These are phyloP conservation scores for Mycena maculata DNA, from an alignment of 768 basidiomycete genomes.

Conservation along the genomic window DNA sequence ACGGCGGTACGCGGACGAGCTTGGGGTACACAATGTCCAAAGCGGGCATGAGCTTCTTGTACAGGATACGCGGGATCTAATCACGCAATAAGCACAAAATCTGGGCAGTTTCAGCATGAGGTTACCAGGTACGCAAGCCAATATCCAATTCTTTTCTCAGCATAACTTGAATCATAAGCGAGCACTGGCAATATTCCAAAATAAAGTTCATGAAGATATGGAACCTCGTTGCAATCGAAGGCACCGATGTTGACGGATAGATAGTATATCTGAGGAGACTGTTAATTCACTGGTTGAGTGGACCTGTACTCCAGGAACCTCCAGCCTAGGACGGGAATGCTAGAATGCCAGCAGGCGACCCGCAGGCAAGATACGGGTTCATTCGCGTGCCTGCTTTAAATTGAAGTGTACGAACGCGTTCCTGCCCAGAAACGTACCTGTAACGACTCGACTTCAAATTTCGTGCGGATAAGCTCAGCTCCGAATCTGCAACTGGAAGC, in stretches of 20 bases:
- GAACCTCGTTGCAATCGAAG: slow-evolving; percentile 37
- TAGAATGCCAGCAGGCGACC: too few species aligned
- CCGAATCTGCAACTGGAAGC: too few species aligned
- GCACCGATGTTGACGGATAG: slow-evolving; percentile 50
- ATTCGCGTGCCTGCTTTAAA: too few species aligned
- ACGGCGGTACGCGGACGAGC: slow-evolving; percentile 47
- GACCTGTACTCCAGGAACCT: too few species aligned
- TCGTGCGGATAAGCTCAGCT: too few species aligned
- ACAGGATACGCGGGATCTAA: slow-evolving; percentile 36
- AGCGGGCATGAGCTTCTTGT: slow-evolving; percentile 47
- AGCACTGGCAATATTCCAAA: neutral
- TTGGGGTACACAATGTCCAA: slow-evolving; percentile 41
- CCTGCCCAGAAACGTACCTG: too few species aligned
- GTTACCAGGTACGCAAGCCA: slow-evolving; percentile 43
- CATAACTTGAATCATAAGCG: slow-evolving; percentile 24
- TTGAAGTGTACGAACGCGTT: too few species aligned
- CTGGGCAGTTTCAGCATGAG: neutral
- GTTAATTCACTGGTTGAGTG: too few species aligned
- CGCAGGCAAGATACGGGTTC: too few species aligned
- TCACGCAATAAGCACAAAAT: neutral
- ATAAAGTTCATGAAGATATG: neutral
- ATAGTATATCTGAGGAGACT: slow-evolving; percentile 42
- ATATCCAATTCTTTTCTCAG: slow-evolving; percentile 40
- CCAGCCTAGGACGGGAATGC: too few species aligned
- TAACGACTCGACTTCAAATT: too few species aligned